Conservation (phyloP, 164 flowering plant genomes). For the Cinnamomum micranthum region DNA sequence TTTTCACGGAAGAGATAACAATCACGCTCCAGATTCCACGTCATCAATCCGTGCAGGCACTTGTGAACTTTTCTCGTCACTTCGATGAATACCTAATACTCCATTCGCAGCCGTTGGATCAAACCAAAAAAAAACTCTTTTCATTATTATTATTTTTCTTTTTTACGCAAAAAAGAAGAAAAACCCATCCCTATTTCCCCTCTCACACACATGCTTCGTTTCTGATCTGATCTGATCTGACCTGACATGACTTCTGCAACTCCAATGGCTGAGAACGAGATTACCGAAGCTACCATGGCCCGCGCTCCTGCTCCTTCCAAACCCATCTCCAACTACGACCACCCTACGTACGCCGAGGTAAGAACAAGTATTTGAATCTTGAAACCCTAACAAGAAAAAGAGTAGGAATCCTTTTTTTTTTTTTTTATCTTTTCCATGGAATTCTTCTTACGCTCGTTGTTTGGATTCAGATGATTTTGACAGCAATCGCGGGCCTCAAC, state of each 20-base stretch:
- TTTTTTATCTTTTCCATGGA: too few species aligned
- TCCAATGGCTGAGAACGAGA: background rate
- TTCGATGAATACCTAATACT: background rate
- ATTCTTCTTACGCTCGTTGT: background rate
- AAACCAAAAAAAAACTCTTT: background rate
- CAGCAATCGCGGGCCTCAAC: conserved; percentile 8
- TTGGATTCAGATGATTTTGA: background rate
- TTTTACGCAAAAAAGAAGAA: background rate
- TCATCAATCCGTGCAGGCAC: background rate
- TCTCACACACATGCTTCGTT: background rate
- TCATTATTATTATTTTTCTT: background rate
- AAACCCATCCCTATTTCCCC: background rate
- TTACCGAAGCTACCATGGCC: background rate
- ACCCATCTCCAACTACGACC: background rate
- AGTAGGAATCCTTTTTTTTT: too few species aligned
- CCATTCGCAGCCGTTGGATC: background rate
- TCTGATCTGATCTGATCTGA: background rate
- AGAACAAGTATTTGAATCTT: background rate
- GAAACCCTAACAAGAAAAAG: too few species aligned
- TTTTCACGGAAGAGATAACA: background rate
- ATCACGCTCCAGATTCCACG: background rate
- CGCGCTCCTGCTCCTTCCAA: background rate
- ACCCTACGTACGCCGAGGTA: background rate
- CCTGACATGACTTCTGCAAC: background rate
- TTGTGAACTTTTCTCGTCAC: background rate